Evolutionary conservation across 106 monocot genomes (phyloP).

Genomic region (Narthecium ossifragum): DNA sequence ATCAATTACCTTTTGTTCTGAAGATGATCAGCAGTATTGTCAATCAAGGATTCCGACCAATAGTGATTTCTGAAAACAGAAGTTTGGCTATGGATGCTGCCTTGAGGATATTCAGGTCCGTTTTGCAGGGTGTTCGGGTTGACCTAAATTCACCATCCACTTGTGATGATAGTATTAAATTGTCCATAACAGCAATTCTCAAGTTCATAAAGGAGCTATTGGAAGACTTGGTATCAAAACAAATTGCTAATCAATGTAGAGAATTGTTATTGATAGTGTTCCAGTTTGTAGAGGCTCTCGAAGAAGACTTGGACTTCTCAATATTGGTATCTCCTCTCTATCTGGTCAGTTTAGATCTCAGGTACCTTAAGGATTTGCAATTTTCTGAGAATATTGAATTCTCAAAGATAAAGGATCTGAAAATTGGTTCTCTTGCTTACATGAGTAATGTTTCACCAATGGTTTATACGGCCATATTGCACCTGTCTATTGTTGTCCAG

Average conservation of each 20-base stretch:
- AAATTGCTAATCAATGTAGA: slow-evolving; percentile 8
- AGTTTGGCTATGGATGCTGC: slow-evolving; percentile 18
- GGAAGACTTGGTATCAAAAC: slow-evolving; percentile 16
- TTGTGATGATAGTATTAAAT: slow-evolving; percentile 8
- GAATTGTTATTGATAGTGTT: slow-evolving; percentile 17
- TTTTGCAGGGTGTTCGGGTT: slow-evolving; percentile 33
- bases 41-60: slow-evolving; percentile 10
- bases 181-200: slow-evolving; percentile 15
- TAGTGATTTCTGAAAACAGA: slow-evolving; percentile 19
- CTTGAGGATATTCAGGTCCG: slow-evolving; percentile 32
- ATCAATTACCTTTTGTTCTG: slow-evolving; percentile 24
- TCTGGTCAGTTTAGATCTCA: slow-evolving; percentile 31
- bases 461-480: slow-evolving; percentile 26
- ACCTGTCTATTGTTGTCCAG: slow-evolving; percentile 19
- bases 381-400: slow-evolving; percentile 5
- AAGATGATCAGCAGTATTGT: slow-evolving; percentile 27
- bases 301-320: slow-evolving; percentile 30
- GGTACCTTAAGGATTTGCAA: slow-evolving; percentile 27
- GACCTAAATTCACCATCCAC: slow-evolving; percentile 16
- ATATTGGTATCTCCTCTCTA: slow-evolving; percentile 24
- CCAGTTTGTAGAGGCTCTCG: slow-evolving; percentile 27
- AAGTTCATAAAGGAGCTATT: slow-evolving; percentile 25
- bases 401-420: slow-evolving; percentile 4
- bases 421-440: slow-evolving; percentile 8
- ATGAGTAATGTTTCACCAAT: slow-evolving; percentile 33